Percentiles rank a stretch among this genome's conserved stretches.
Conservation (phyloP, 2,329 filamentous ascomycete genomes). For the Ophiocordyceps camponoti-saundersi region DNA sequence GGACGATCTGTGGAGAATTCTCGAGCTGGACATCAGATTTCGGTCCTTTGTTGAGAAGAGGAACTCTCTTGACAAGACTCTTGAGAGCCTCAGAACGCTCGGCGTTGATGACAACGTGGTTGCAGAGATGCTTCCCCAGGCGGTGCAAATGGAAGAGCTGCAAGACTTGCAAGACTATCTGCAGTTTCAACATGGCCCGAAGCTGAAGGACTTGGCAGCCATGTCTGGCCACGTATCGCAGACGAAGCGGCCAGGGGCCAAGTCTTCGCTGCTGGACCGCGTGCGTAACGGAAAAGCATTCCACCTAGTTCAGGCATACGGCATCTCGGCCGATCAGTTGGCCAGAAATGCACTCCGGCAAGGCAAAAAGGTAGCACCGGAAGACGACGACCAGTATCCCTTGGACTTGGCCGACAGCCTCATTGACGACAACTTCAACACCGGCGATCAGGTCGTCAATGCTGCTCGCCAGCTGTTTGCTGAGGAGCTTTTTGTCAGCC, state of each 20-base stretch:
- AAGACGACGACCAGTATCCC: constrained; percentile 66
- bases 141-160: constrained; percentile 80
- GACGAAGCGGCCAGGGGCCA: constrained; percentile 66
- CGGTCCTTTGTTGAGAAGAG: constrained; percentile 84
- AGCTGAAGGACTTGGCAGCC: constrained; percentile 64
- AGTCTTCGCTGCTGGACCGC: constrained; percentile 66
- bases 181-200: constrained; percentile 77
- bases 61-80: constrained; percentile 65
- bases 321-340: constrained; percentile 75
- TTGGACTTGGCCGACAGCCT: constrained; percentile 76
- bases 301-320: constrained; percentile 72
- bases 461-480: constrained; percentile 78
- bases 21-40: constrained; percentile 91
- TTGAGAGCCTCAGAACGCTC: constrained; percentile 50
- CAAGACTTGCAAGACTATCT: constrained; percentile 95
- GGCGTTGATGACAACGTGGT: constrained; percentile 57
- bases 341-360: constrained; percentile 71
- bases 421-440: constrained; percentile 55
- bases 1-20: constrained; percentile 85
- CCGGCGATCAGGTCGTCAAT: constrained; percentile 55
- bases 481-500: constrained; percentile 77
- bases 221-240: constrained; percentile 46
- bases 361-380: constrained; percentile 64
- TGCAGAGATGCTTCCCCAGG: constrained; percentile 64
- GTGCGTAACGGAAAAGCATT: constrained; percentile 68